phyloP scores from a whole-genome alignment of 1,139 yeast species.

The Nakaseomyces nivariensis region DNA sequence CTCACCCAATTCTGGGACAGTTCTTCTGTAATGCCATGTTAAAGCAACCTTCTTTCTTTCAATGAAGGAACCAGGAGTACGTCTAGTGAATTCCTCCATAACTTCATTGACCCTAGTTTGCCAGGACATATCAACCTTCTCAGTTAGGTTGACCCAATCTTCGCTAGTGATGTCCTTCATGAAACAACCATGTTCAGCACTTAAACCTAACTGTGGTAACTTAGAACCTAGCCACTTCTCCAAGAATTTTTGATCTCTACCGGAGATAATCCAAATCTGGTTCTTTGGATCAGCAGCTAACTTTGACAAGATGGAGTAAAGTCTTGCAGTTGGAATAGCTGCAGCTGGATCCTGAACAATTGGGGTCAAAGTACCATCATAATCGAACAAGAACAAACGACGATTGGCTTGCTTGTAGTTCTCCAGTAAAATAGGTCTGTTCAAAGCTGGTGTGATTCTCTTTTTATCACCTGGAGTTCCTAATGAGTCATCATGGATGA shows the following conservation, averaged over 20 bases:
- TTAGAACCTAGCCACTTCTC: slow-evolving; percentile 79
- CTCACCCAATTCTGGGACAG: slow-evolving; percentile 86
- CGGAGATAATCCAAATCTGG: slow-evolving; percentile 90
- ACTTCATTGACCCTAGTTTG: slow-evolving; percentile 68
- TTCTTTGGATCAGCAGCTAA: slow-evolving; percentile 71
- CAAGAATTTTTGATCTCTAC: slow-evolving; percentile 85
- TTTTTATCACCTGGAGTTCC: slow-evolving; percentile 25
- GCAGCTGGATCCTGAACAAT: slow-evolving; percentile 97
- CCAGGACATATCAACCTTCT: slow-evolving; percentile 87
- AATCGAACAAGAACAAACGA: slow-evolving; percentile 82
- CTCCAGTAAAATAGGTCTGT: slow-evolving; percentile 54
- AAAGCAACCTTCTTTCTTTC: slow-evolving; percentile 89
- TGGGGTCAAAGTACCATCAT: slow-evolving; percentile 95
- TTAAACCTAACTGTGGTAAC: slow-evolving; percentile 55
- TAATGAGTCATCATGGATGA: slow-evolving; percentile 6
- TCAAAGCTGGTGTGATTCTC: slow-evolving; percentile 69
- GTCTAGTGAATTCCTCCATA: slow-evolving; percentile 65
- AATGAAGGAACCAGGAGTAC: slow-evolving; percentile 81
- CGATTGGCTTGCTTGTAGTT: slow-evolving; percentile 53
- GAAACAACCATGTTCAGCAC: slow-evolving; percentile 98
- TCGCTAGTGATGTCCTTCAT: slow-evolving; percentile 55
- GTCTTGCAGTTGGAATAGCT: slow-evolving; percentile 79
- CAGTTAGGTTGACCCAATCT: slow-evolving; percentile 80
- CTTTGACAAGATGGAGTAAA: slow-evolving; percentile 48
- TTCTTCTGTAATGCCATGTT: slow-evolving; percentile 95